Evolutionary conservation across 345 rosid genomes (phyloP).

Genomic region (Chamaenerion angustifolium): DNA sequence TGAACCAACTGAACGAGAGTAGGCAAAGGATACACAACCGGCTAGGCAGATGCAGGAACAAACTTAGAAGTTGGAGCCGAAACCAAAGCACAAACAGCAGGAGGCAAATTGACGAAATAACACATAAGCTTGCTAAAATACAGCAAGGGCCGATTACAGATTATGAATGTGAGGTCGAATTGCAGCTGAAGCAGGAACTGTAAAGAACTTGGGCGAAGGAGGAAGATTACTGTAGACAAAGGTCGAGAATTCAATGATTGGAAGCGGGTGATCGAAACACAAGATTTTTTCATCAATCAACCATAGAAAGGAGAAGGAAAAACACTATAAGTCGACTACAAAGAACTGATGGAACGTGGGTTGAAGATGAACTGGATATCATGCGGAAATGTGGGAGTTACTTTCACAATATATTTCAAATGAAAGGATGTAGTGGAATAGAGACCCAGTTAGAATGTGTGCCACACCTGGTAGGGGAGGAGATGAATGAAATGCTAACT

Average conservation of each 20-base stretch:
- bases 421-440: too few species aligned
- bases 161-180: background rate
- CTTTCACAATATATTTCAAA: too few species aligned
- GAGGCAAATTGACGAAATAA: background rate
- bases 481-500: too few species aligned
- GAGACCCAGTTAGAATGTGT: too few species aligned
- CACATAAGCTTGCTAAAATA: background rate
- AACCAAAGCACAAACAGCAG: background rate
- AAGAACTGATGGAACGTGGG: background rate
- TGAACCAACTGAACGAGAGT: background rate
- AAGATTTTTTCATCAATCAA: background rate
- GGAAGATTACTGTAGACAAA: background rate
- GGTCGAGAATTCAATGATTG: background rate
- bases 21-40: background rate
- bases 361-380: background rate
- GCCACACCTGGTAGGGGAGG: too few species aligned
- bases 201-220: background rate
- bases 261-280: background rate
- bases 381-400: too few species aligned
- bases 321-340: background rate
- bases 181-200: background rate
- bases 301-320: background rate
- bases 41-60: too few species aligned
- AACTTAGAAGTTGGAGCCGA: background rate
- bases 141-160: too few species aligned